Conservation (phyloP, 2,329 filamentous ascomycete genomes). For the Botrytis sinoallii region DNA sequence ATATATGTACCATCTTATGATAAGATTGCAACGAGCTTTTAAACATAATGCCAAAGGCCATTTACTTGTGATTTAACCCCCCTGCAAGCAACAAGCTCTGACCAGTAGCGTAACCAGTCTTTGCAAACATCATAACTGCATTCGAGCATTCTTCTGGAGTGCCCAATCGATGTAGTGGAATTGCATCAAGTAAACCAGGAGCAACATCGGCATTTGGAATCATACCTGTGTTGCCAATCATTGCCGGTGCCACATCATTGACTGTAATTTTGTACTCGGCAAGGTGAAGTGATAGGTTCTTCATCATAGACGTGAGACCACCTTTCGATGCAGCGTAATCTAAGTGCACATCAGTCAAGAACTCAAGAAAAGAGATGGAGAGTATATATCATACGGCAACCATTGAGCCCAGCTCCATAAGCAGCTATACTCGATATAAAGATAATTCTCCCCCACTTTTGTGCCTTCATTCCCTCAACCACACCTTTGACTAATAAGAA, state of each 20-base stretch:
- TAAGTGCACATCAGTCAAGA: slow-evolving; percentile 3
- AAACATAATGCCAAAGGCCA: background rate
- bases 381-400: slow-evolving; percentile 28
- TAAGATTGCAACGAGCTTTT: background rate
- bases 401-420: slow-evolving; percentile 32
- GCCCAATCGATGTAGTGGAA: slow-evolving; percentile 46
- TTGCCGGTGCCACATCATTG: slow-evolving; percentile 47
- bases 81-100: slow-evolving; percentile 45
- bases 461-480: slow-evolving; percentile 39
- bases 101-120: slow-evolving; percentile 46
- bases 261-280: slow-evolving; percentile 46
- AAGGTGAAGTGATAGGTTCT: slow-evolving; percentile 45
- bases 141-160: slow-evolving; percentile 47
- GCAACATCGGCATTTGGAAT: slow-evolving; percentile 37
- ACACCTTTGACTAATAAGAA: slow-evolving; percentile 33
- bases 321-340: slow-evolving; percentile 41
- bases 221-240: slow-evolving; percentile 47
- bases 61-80: slow-evolving; percentile 35
- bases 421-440: slow-evolving; percentile 31
- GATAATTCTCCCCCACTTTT: slow-evolving; percentile 38
- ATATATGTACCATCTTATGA: background rate
- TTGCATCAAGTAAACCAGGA: slow-evolving; percentile 34
- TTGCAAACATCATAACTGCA: slow-evolving; percentile 47
- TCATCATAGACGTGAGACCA: slow-evolving; percentile 46
- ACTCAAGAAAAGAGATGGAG: background rate